Evolutionary conservation across 148 eudicot species (phyloP), one percentile per base, ranked within the genome.

Genomic region (Diospyros lotus): DNA sequence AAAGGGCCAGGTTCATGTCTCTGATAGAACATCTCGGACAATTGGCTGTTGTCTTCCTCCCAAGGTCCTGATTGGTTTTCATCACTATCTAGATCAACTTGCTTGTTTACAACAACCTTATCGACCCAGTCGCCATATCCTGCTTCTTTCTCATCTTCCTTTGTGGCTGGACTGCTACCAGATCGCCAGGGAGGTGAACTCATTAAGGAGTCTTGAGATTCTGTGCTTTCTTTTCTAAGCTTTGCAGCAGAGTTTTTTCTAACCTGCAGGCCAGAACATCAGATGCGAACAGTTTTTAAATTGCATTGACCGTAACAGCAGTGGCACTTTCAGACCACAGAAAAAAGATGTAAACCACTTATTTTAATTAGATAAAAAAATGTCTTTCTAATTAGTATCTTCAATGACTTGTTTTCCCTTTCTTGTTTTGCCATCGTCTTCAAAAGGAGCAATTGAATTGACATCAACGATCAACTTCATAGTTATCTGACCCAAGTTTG

Each of bases 141-240:
- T 54, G 77, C 38, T 40, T 73, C 77, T 70, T 69, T 86, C 68
- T 75, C 86, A 5, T 83, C 88, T 69, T 68, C 82, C 80, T 73
- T 85, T 40, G 66, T 61, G 28, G 7, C 70, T 40, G 80, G 80
- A 58, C 69, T 54, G 58, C 73, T 80, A 59, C 73, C 75, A 13
- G 90, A 84, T 44, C 87, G 90, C 83, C 88, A 85, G 4, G 83
- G 68, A 64, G 83, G 68, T 13, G 82, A 74, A 63, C 74, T 79
- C 70, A 78, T 71, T 62, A 82, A 53, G 50, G 89, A 77, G 78
- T 87, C 94, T 60, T 84, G 78, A 9, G 75, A 84, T 75, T 93
- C 98, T 74, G 88, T 79, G 84, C 97, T 90, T 78, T 84, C 67
- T 76, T 86, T 87, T 76, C 86, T 79, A 68, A 79, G 70, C 71